Conservation (phyloP, 208 protist genomes). For the Leishmania mexicana region DNA sequence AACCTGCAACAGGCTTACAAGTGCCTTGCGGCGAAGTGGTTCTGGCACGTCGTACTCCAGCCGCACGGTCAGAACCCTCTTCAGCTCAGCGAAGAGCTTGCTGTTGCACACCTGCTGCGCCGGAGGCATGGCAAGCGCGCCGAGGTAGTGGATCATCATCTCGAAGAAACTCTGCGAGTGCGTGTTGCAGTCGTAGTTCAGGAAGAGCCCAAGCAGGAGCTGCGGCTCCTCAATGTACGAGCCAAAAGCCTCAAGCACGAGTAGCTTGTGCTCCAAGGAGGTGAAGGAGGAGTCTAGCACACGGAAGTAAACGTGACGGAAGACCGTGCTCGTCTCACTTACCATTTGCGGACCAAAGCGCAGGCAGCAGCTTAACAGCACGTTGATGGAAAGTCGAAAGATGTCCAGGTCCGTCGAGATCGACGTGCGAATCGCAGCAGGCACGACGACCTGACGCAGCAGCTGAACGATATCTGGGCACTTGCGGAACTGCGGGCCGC, state of each 20-base stretch:
- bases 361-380: constrained; percentile 89
- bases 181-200: constrained; percentile 99
- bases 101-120: constrained; percentile 27
- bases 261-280: constrained; percentile 87
- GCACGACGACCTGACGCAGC: constrained; percentile 84
- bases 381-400: constrained; percentile 89
- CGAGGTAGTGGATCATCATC: constrained; percentile 93
- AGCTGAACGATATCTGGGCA: constrained; percentile 62
- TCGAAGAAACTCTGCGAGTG: constrained; percentile 94
- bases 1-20: constrained; percentile 70
- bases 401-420: constrained; percentile 82
- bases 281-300: constrained; percentile 90
- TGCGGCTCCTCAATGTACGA: constrained; percentile 94
- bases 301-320: constrained; percentile 92
- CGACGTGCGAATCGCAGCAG: constrained; percentile 85
- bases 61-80: constrained; percentile 36
- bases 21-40: constrained; percentile 54
- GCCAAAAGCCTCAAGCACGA: constrained; percentile 89
- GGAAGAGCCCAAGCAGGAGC: constrained; percentile 94
- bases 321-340: constrained; percentile 93
- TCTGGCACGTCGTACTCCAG: constrained; percentile 63
- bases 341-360: constrained; percentile 93
- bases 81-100: constrained; percentile 34
- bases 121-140: constrained; percentile 47
- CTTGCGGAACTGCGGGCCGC: constrained; percentile 88